phyloP scores from a whole-genome alignment of 257 asterid species.

The Paulownia fortunei region DNA sequence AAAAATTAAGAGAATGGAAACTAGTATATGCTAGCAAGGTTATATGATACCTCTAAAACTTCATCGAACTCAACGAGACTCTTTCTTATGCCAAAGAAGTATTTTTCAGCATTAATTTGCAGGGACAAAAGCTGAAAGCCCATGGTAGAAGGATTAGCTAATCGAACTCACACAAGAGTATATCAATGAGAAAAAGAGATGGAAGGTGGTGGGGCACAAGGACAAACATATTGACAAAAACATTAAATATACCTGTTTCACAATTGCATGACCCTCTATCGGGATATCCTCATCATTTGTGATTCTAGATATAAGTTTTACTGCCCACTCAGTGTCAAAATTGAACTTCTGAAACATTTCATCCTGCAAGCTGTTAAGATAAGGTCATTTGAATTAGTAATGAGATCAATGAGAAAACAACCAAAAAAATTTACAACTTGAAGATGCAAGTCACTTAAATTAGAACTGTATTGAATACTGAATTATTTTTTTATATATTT shows the following conservation, averaged over 20 bases:
- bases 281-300: constrained; percentile 90
- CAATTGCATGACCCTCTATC: constrained; percentile 83
- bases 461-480: background rate
- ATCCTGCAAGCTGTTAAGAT: constrained; percentile 83
- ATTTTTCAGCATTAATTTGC: constrained; percentile 94
- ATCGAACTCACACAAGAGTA: constrained; percentile 19
- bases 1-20: constrained; percentile 4
- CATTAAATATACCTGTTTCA: constrained; percentile 69
- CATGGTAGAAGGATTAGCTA: constrained; percentile 34
- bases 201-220: constrained; percentile 10
- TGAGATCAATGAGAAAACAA: constrained; percentile 13
- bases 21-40: constrained; percentile 13
- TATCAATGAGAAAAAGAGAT: constrained; percentile 8
- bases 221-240: constrained; percentile 4
- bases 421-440: background rate
- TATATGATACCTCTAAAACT: constrained; percentile 86
- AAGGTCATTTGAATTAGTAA: constrained; percentile 24
- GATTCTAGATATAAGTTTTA: constrained; percentile 85
- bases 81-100: constrained; percentile 89
- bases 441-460: constrained; percentile 5
- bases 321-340: constrained; percentile 98
- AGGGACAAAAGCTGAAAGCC: constrained; percentile 78
- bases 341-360: constrained; percentile 98
- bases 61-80: constrained; percentile 97
- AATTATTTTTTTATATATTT: background rate